phyloP scores from a whole-genome alignment of 2,329 filamentous ascomycete species.

The Lachnellula willkommii region DNA sequence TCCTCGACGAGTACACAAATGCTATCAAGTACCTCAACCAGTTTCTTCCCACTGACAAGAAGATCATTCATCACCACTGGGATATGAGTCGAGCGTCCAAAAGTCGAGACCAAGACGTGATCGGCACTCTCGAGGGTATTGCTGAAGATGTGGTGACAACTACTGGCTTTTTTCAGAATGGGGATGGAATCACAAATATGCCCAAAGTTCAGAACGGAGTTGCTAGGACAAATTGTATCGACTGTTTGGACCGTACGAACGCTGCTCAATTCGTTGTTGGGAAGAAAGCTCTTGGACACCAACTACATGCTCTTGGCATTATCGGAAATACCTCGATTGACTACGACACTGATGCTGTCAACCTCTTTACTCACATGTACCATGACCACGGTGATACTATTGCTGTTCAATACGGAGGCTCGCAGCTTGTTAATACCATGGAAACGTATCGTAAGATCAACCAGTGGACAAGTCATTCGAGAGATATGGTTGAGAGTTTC shows the following conservation, averaged over 20 bases:
- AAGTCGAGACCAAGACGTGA: conserved; percentile 86
- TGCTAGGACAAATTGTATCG: conserved; percentile 94
- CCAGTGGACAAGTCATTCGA: conserved; percentile 94
- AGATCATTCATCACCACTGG: conserved; percentile 91
- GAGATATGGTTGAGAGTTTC: conserved; percentile 99
- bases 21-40: conserved; percentile 92
- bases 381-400: conserved; percentile 98
- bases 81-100: conserved; percentile 98
- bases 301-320: conserved; percentile 86
- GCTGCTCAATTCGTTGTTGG: conserved; percentile 97
- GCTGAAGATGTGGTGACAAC: conserved; percentile 78
- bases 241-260: conserved; percentile 94
- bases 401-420: conserved; percentile 94
- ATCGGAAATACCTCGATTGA: conserved; percentile 73
- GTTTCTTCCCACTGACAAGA: conserved; percentile 75
- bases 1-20: conserved; percentile 80
- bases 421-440: conserved; percentile 98
- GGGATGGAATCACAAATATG: conserved; percentile 60
- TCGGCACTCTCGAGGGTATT: conserved; percentile 82
- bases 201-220: conserved; percentile 82
- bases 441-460: conserved; percentile 98
- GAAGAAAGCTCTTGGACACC: conserved; percentile 85
- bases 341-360: conserved; percentile 93
- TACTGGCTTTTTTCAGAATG: conserved; percentile 95
- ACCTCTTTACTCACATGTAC: conserved; percentile 97